A percentile compares a stretch with the other conserved stretches of the same genome.
Conservation (phyloP, 352 stramenopile species). For the Globisporangium spinosum region DNA sequence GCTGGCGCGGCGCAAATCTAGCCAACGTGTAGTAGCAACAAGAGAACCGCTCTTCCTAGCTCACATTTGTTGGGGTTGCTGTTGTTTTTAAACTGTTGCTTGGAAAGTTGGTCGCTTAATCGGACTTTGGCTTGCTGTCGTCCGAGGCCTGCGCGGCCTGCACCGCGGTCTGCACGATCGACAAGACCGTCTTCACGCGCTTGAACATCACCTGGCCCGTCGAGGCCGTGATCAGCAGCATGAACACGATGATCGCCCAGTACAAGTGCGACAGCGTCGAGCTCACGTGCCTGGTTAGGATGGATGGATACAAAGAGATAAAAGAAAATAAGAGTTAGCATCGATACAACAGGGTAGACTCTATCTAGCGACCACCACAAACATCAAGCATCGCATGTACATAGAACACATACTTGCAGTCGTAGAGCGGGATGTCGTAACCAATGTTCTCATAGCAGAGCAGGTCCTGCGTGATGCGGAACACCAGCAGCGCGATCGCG, state of each 20-base stretch:
- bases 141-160: constrained; percentile 45
- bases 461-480: constrained; percentile 84
- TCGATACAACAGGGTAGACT: neutral
- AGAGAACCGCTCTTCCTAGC: neutral
- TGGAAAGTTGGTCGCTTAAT: constrained; percentile 31
- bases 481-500: constrained; percentile 85
- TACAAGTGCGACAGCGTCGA: constrained; percentile 82
- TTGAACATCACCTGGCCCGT: constrained; percentile 86
- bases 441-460: constrained; percentile 83
- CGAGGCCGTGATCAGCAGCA: constrained; percentile 79
- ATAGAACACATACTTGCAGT: constrained; percentile 80
- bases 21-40: neutral
- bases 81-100: too few species aligned
- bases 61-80: too few species aligned
- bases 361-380: neutral
- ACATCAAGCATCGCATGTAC: neutral
- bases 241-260: constrained; percentile 86
- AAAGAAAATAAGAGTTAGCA: constrained; percentile 10
- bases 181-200: constrained; percentile 70
- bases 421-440: constrained; percentile 85
- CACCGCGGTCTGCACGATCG: constrained; percentile 63
- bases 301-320: constrained; percentile 9
- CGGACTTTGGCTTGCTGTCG: constrained; percentile 58
- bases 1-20: neutral
- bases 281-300: constrained; percentile 65